Conservation (phyloP, 331 rosid genomes). For the Spiraea crenata region DNA sequence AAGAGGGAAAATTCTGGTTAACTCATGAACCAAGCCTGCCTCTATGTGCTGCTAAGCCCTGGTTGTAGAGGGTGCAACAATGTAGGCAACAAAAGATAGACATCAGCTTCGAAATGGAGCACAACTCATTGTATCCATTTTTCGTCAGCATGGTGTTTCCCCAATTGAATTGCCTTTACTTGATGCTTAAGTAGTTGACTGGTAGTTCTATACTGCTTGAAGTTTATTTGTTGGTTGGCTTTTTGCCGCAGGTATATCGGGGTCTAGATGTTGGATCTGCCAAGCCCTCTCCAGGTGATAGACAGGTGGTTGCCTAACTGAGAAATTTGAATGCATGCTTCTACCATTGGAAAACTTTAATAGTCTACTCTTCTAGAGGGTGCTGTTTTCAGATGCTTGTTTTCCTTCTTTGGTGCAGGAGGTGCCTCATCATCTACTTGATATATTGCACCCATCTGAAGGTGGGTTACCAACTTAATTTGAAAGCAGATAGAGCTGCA, state of each 20-base stretch:
- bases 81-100: background rate
- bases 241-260: conserved; percentile 49
- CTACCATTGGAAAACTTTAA: background rate
- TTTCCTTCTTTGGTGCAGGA: conserved; percentile 44
- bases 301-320: conserved; percentile 35
- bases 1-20: background rate
- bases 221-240: conserved; percentile 12
- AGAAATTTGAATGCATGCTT: background rate
- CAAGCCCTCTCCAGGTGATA: conserved; percentile 45
- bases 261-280: conserved; percentile 62
- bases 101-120: background rate
- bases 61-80: background rate
- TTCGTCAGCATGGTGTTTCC: background rate
- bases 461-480: conserved; percentile 44
- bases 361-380: background rate
- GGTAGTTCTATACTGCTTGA: background rate
- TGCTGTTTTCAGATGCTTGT: background rate
- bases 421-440: conserved; percentile 84
- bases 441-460: conserved; percentile 74
- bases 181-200: background rate
- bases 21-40: background rate
- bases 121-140: background rate
- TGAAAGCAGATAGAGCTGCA: conserved; percentile 1
- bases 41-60: background rate
- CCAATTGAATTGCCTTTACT: background rate